These are phyloP conservation scores for Chaetomium sp. DNA, from an alignment of 2,329 filamentous ascomycete species.

Conservation along the genomic window DNA sequence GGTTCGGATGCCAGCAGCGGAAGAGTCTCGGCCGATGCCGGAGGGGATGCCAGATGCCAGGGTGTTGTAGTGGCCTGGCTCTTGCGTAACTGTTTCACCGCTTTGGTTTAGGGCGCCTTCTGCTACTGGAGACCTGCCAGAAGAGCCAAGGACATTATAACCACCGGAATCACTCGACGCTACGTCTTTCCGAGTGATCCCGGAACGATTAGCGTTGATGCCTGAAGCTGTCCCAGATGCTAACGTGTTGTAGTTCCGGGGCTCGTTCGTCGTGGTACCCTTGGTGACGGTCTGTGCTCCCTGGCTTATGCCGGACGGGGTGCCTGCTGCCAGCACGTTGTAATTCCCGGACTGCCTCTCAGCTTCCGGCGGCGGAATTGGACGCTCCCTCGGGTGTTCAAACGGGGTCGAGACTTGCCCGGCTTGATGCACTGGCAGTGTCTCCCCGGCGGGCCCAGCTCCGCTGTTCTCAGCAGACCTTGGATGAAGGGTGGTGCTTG, in stretches of 20 bases:
- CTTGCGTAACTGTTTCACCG: slow-evolving; percentile 6
- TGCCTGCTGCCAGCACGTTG: background rate
- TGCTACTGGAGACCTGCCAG: background rate
- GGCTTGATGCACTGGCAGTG: background rate
- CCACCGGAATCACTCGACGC: background rate
- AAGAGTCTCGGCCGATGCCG: slow-evolving; percentile 6
- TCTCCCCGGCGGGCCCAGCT: slow-evolving; percentile 4
- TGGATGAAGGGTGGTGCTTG: background rate
- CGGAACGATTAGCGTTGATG: background rate
- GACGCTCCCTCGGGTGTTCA: slow-evolving; percentile 30
- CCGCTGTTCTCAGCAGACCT: slow-evolving; percentile 1
- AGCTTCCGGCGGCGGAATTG: slow-evolving; percentile 1
- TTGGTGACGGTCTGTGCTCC: background rate
- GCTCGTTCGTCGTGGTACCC: background rate
- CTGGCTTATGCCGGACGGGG: background rate
- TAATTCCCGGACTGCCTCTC: background rate
- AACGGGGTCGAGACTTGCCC: slow-evolving; percentile 25
- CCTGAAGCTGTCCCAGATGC: slow-evolving; percentile 22
- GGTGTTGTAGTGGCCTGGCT: slow-evolving; percentile 22
- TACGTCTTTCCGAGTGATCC: background rate
- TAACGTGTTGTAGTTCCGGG: slow-evolving; percentile 21
- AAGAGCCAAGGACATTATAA: background rate
- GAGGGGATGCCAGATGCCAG: slow-evolving; percentile 23
- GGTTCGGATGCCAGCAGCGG: background rate
- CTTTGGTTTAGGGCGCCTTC: background rate